Evolutionary conservation across 495 filamentous ascomycete species (phyloP).

Genomic region (Neurospora sp.): DNA sequence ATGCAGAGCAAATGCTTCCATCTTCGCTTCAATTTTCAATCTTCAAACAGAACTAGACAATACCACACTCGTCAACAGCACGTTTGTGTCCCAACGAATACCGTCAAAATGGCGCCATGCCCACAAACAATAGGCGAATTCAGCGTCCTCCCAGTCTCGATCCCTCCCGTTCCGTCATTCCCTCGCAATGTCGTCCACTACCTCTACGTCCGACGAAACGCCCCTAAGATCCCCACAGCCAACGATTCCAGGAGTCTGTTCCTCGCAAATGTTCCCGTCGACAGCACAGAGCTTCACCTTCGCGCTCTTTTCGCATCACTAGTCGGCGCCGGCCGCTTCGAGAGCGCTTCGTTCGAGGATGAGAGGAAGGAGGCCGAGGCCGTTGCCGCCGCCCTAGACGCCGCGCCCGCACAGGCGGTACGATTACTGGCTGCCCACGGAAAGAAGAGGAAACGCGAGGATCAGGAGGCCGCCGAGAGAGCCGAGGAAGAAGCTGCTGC

Average conservation of each 20-base stretch:
- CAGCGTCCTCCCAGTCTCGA: constrained; percentile 43
- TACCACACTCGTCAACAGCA: neutral
- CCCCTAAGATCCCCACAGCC: constrained; percentile 62
- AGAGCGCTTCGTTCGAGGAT: constrained; percentile 61
- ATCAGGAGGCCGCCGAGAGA: constrained; percentile 40
- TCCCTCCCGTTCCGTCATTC: constrained; percentile 52
- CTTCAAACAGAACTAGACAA: neutral
- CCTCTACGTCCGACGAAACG: constrained; percentile 76
- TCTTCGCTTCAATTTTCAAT: neutral
- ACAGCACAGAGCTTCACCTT: constrained; percentile 68
- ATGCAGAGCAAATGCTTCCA: neutral
- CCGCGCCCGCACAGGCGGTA: constrained; percentile 29
- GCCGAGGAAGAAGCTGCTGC: constrained; percentile 41
- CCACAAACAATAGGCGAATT: constrained; percentile 33
- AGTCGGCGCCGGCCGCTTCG: constrained; percentile 64
- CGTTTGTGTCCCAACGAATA: neutral
- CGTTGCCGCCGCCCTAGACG: constrained; percentile 10
- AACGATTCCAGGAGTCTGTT: constrained; percentile 72
- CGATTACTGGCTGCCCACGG: constrained; percentile 33
- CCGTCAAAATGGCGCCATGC: constrained; percentile 20
- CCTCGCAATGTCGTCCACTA: constrained; percentile 60
- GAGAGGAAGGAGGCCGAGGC: constrained; percentile 22
- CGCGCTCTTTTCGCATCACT: constrained; percentile 60
- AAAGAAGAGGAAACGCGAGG: constrained; percentile 61
- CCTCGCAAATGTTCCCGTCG: constrained; percentile 76